Evolutionary conservation across 2,329 filamentous ascomycete genomes (phyloP), one percentile per base, ranked within the genome.

Genomic region (Lecanosticta acicola): DNA sequence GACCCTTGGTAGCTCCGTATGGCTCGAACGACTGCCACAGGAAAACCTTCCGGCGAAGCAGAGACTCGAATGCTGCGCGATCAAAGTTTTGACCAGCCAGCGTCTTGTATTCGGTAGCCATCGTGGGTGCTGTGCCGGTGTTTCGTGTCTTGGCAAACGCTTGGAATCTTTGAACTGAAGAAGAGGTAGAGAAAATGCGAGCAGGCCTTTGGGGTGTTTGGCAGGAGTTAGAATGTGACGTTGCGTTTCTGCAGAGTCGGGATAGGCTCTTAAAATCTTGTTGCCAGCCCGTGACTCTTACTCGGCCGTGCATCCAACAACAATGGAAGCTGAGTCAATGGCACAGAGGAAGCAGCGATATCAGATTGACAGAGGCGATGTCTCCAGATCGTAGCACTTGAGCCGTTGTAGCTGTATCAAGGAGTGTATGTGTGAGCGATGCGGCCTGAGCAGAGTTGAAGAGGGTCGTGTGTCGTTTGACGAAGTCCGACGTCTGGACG

Each of bases 11-110:
- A 10, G 62, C 60, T 32, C 64, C 65, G 51, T 97, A 97, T 62
- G 94, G 91, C 70, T 97, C 93, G 69, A 96, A 97, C 45, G 89
- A 84, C 43, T 90, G 90, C 53, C 90, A 95, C 72, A 93, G 94
- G 76, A 97, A 97, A 72, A 91, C 76, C 68, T 89, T 85, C 56
- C 90, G 85, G 57, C 85, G 83, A 60, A 97, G 82, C 63, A 97
- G 80, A 51, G 83, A 85, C 65, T 97, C 93, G 63, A 97, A 80
- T 46, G 80, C 74, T 49, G 77, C 73, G 63, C 88, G 83, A 70
- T 97, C 89, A 60, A 98, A 84, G 70, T 87, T 82, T 75, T 95
- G 83, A 61, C 91, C 93, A 71, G 85, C 90, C 65, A 88, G 81
- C 49, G 89, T 94, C 65, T 72, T 72, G 56, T 86, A 93, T 46